These are phyloP conservation scores for Amaranthus palmeri DNA, from an alignment of 148 eudicot genomes.

Conservation along the genomic window DNA sequence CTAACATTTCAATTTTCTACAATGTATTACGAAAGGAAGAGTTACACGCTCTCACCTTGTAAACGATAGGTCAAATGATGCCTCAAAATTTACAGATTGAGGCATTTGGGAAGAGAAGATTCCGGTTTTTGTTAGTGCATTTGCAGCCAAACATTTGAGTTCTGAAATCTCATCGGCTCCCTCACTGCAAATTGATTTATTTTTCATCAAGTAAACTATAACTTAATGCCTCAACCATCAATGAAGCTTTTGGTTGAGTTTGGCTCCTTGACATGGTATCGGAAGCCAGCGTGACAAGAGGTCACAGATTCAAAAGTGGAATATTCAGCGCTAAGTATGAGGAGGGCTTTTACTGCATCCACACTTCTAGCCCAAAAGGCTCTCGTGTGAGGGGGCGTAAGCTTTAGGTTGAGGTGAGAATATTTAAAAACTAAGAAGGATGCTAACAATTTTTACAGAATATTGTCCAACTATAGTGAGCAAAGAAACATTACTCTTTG, in stretches of 20 bases:
- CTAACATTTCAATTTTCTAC: neutral
- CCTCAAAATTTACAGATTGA: slow-evolving; percentile 32
- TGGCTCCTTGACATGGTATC: no score
- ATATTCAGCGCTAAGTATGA: no score
- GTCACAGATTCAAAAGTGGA: no score
- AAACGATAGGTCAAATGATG: slow-evolving; percentile 11
- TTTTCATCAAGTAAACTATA: slow-evolving; percentile 7
- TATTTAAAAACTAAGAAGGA: no score
- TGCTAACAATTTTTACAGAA: no score
- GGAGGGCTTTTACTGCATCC: no score
- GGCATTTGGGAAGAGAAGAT: slow-evolving; percentile 45
- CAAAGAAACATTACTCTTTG: slow-evolving; percentile 40
- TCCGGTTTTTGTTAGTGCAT: slow-evolving; percentile 51
- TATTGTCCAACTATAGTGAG: neutral
- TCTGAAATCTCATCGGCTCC: slow-evolving; percentile 37
- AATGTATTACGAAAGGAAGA: neutral
- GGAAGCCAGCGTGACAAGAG: no score
- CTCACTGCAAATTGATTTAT: slow-evolving; percentile 38
- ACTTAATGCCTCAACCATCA: no score
- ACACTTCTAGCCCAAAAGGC: no score
- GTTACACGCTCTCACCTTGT: slow-evolving; percentile 15
- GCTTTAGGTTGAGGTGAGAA: no score
- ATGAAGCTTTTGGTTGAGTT: no score
- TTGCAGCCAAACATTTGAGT: slow-evolving; percentile 36
- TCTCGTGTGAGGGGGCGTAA: no score